phyloP scores from a whole-genome alignment of 1,284 basidiomycete species.

The Apiotrichum montevideense region DNA sequence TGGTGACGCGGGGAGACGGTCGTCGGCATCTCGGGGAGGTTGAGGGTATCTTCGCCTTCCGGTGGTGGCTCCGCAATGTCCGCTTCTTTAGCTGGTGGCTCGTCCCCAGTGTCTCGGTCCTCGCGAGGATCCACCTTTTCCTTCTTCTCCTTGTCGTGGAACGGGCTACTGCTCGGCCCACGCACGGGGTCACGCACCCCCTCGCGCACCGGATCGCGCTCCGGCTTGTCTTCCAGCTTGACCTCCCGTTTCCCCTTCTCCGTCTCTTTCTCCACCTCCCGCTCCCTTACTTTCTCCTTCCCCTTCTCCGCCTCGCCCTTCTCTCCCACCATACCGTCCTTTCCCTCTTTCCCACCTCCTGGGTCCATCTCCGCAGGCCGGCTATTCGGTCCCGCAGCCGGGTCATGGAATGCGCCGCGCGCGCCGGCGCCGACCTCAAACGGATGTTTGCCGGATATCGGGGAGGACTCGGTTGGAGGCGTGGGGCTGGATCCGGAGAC shows the following conservation, averaged over 20 bases:
- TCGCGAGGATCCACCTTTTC: no score
- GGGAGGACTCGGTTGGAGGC: no score
- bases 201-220: not conserved
- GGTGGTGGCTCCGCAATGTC: no score
- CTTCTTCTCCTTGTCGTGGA: not conserved
- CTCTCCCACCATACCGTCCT: no score
- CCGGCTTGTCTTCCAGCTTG: not conserved
- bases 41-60: no score
- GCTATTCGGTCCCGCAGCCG: not conserved
- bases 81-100: no score
- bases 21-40: no score
- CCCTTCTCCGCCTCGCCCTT: not conserved
- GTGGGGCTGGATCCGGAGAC: no score
- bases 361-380: not conserved
- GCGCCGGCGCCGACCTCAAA: not conserved
- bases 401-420: not conserved
- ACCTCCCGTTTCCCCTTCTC: not conserved
- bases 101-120: no score
- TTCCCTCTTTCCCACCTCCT: no score
- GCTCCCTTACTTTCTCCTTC: not conserved
- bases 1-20: not conserved
- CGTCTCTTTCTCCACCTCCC: not conserved
- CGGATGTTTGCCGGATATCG: no score
- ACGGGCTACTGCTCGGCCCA: constrained; percentile 5
- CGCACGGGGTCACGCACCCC: constrained; percentile 4